phyloP scores from a whole-genome alignment of 208 protist genomes.

The Tritrichomonas foetus region DNA sequence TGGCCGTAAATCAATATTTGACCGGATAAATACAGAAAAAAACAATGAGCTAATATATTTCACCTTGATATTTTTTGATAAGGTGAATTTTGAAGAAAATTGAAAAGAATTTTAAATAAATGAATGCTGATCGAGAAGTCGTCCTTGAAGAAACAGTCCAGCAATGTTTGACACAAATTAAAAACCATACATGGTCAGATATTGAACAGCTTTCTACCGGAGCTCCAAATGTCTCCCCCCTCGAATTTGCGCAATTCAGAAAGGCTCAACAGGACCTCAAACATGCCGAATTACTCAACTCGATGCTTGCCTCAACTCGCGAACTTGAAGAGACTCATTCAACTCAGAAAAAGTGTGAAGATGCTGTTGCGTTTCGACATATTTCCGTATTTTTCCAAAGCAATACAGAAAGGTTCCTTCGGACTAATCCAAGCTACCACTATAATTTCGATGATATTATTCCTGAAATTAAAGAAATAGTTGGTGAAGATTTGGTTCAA shows the following conservation, averaged over 20 bases:
- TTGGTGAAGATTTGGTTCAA: background rate
- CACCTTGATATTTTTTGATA: too few species aligned
- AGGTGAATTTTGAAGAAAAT: too few species aligned
- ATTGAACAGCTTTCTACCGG: background rate
- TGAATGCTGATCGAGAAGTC: constrained; percentile 17
- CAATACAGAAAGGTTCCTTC: background rate
- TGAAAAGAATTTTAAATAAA: background rate
- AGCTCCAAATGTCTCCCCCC: background rate
- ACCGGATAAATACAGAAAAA: too few species aligned
- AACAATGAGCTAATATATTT: too few species aligned
- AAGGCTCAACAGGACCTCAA: background rate
- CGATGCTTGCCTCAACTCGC: background rate
- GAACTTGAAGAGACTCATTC: background rate
- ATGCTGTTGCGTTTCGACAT: background rate
- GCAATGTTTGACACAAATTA: background rate
- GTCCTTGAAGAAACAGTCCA: constrained; percentile 7
- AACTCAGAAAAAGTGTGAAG: constrained; percentile 6
- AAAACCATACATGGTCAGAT: background rate
- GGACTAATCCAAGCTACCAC: background rate
- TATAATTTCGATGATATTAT: background rate
- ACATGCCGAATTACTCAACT: background rate
- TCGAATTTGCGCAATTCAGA: background rate
- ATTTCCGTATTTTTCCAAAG: background rate
- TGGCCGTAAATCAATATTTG: too few species aligned
- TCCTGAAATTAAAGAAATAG: background rate